Conservation (phyloP, 2,329 filamentous ascomycete species). For the Sclerotinia spermophila region DNA sequence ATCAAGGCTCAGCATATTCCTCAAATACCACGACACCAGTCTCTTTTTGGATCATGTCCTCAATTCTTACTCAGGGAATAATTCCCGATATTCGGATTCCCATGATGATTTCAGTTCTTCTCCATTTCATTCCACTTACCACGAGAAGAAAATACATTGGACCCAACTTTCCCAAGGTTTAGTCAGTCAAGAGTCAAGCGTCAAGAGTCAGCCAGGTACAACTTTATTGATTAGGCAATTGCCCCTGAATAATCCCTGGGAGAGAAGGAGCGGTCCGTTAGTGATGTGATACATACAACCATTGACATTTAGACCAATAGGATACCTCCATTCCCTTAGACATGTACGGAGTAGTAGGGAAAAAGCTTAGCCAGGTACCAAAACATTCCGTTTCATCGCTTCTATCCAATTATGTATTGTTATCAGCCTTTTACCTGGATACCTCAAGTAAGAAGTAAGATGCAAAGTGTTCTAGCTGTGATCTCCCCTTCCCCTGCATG, state of each 20-base stretch:
- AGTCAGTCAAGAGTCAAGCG: not conserved
- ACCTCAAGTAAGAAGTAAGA: not conserved
- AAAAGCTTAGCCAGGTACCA: slow-evolving; percentile 2
- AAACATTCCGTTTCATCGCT: not conserved
- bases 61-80: not conserved
- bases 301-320: not conserved
- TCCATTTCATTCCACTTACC: not conserved
- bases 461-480: not conserved
- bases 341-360: not conserved
- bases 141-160: not conserved
- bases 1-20: not conserved
- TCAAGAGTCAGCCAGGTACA: not conserved
- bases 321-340: not conserved
- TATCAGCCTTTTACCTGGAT: not conserved
- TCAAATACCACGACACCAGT: not conserved
- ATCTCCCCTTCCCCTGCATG: slow-evolving; percentile 9
- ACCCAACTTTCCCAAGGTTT: not conserved
- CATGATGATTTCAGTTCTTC: not conserved
- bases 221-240: not conserved
- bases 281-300: not conserved
- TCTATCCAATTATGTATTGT: not conserved
- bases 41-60: not conserved
- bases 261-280: not conserved
- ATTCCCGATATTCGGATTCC: not conserved
- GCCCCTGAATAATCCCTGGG: not conserved